A percentile compares a stretch with the other conserved stretches of the same genome.
These are phyloP conservation scores for Eurotiales sp. DNA, from an alignment of 2,329 filamentous ascomycete genomes.

Conservation along the genomic window DNA sequence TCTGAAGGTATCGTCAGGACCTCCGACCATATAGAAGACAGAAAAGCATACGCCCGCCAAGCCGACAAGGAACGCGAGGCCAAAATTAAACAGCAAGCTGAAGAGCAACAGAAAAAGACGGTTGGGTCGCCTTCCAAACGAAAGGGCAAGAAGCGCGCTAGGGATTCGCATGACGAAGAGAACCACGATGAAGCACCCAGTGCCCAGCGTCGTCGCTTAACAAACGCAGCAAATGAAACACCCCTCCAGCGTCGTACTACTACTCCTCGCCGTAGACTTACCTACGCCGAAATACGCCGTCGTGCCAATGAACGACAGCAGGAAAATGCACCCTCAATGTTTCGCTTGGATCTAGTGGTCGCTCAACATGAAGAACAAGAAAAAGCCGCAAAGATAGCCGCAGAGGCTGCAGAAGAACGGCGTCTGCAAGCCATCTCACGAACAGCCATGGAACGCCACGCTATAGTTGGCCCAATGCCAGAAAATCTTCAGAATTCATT, in stretches of 20 bases:
- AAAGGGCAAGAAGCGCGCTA: conserved; percentile 11
- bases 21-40: too few relatives aligned
- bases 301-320: not conserved
- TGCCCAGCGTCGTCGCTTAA: conserved; percentile 6
- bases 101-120: not conserved
- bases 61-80: not conserved
- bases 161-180: conserved; percentile 5
- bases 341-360: conserved; percentile 9
- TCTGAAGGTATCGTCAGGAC: conserved; percentile 8
- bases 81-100: not conserved
- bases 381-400: not conserved
- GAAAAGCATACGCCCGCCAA: not conserved
- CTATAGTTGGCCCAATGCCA: conserved; percentile 7
- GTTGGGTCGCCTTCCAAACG: not conserved
- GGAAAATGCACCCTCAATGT: not conserved
- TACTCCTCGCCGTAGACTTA: not conserved
- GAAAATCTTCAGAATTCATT: conserved; percentile 3
- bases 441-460: conserved; percentile 11
- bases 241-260: conserved; percentile 7
- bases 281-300: conserved; percentile 6
- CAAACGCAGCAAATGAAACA: not conserved
- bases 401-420: conserved; percentile 6
- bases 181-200: conserved; percentile 4
- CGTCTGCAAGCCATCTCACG: conserved; percentile 5
- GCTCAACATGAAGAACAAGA: conserved; percentile 6